Base-by-base conservation (phyloP, 2,329 filamentous ascomycete species). In the Aspergillus hiratsukae region DNA sequence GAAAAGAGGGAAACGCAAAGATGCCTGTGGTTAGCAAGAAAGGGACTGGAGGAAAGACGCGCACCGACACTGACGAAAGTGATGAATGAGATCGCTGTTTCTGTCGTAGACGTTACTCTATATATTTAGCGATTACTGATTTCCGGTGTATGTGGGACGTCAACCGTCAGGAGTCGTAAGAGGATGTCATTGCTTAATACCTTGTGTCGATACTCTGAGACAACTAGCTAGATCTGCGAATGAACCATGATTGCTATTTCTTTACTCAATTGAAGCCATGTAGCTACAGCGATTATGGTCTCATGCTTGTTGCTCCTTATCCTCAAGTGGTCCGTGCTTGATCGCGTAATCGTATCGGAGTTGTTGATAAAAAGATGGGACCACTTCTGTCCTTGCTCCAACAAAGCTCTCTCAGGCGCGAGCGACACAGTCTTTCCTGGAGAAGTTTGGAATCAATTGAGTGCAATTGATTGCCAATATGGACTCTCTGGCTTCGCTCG, bases 1-100 rank as follows among this genome's bases (percentile, higher is more conserved):
- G 80, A 52, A 78, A 76, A 52, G 63, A 60, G 14, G 58, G 48
- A 37, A 6, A 21, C 14, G 19, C 8, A 19, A 25, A 29, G 9
- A 35, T 31, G 4, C 10, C 40, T 14, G 27, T 25, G n/a, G 45
- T 19, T n/a, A 48, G 23, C 8, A 53, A 54, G 9, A 64, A 55
- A 27, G 11, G 14, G 14, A 41, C 53, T 28, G 29, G 51, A 5
- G 52, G 41, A n/a, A 41, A 55, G 52, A 25, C 4, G 2, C 37
- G 46, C 8, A 27, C 35, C 17, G 50, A 29, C 23, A 46, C 21
- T n/a, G 19, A 14, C 2, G 43, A 27, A 14, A 46, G 43, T 45
- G 41, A 19, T 5, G 41, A 45, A 45, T 21, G 41, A 19, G 19
- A 3, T 23, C 23, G 19, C 11, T 14, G 41, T 21, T 23, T 19